Evolutionary conservation across 768 basidiomycete genomes (phyloP).

Genomic region (Suillus subalutaceus): DNA sequence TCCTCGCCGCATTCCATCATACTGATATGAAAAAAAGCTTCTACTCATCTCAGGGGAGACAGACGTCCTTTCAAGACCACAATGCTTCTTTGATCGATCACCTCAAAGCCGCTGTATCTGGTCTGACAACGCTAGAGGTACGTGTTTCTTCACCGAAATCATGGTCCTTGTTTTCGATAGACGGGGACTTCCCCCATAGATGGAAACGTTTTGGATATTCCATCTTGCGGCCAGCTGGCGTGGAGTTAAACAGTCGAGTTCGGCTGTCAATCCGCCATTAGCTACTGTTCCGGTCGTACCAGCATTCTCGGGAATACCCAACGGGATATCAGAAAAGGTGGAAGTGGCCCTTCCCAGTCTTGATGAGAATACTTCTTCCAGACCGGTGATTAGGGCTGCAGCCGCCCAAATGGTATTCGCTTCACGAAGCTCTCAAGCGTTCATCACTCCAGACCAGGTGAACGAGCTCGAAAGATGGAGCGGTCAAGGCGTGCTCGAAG

Average conservation of each 20-base stretch:
- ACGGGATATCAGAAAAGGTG: slow-evolving; percentile 11
- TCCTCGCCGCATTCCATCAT: neutral
- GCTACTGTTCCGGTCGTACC: slow-evolving; percentile 48
- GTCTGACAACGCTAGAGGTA: slow-evolving; percentile 74
- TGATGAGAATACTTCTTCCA: slow-evolving; percentile 11
- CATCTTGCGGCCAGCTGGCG: slow-evolving; percentile 78
- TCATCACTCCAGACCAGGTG: slow-evolving; percentile 74
- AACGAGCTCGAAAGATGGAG: slow-evolving; percentile 62
- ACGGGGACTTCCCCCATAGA: slow-evolving; percentile 44
- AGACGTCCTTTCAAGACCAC: slow-evolving; percentile 78
- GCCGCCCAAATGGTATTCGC: slow-evolving; percentile 84
- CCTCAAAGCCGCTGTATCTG: slow-evolving; percentile 50
- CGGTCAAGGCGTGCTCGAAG: slow-evolving; percentile 60
- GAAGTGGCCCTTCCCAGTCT: slow-evolving; percentile 5
- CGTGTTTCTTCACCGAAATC: slow-evolving; percentile 7
- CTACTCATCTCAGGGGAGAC: slow-evolving; percentile 85
- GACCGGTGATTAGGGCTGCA: slow-evolving; percentile 64
- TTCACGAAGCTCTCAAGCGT: slow-evolving; percentile 68
- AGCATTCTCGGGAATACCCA: slow-evolving; percentile 24
- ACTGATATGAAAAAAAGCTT: slow-evolving; percentile 50
- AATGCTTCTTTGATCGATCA: slow-evolving; percentile 65
- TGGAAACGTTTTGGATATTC: slow-evolving; percentile 84
- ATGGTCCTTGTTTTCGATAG: slow-evolving; percentile 4
- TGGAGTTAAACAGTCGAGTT: slow-evolving; percentile 29
- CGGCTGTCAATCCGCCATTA: slow-evolving; percentile 42